Conservation (phyloP, 2,329 filamentous ascomycete genomes). For the Sclerotinia trifoliorum region DNA sequence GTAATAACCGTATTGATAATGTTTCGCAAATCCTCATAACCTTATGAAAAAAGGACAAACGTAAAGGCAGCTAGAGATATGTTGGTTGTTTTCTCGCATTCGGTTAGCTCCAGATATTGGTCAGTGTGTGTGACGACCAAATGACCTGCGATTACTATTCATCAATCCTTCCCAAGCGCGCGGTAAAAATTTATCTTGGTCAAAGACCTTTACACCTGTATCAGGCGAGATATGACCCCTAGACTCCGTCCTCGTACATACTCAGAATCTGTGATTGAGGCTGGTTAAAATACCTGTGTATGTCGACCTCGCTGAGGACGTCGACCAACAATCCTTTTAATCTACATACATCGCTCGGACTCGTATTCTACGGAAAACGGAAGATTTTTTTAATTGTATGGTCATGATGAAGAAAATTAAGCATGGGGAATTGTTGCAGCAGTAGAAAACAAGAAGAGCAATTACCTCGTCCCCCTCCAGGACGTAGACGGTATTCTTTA, state of each 20-base stretch:
- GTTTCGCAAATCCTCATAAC: background rate
- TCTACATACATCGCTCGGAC: slow-evolving; percentile 6
- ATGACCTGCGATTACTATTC: background rate
- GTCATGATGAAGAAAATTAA: slow-evolving; percentile 18
- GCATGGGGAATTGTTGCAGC: slow-evolving; percentile 20
- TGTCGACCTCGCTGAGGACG: slow-evolving; percentile 4
- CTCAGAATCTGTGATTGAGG: slow-evolving; percentile 1
- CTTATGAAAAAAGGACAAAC: background rate
- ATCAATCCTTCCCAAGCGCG: slow-evolving; percentile 4
- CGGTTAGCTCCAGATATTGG: background rate
- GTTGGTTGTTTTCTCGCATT: background rate
- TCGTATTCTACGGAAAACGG: background rate
- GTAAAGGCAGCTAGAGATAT: background rate
- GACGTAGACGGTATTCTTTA: background rate
- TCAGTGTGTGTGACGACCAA: too few species aligned
- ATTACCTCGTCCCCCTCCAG: background rate
- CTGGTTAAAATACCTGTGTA: background rate
- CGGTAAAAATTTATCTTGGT: background rate
- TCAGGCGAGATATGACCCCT: background rate
- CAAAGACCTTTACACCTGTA: background rate
- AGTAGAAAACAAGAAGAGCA: slow-evolving; percentile 16
- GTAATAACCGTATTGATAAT: background rate
- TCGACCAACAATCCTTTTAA: slow-evolving; percentile 8
- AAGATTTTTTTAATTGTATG: background rate
- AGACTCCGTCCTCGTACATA: background rate